phyloP scores from a whole-genome alignment of 495 filamentous ascomycete genomes.

The Thermothielavioides terrestris region DNA sequence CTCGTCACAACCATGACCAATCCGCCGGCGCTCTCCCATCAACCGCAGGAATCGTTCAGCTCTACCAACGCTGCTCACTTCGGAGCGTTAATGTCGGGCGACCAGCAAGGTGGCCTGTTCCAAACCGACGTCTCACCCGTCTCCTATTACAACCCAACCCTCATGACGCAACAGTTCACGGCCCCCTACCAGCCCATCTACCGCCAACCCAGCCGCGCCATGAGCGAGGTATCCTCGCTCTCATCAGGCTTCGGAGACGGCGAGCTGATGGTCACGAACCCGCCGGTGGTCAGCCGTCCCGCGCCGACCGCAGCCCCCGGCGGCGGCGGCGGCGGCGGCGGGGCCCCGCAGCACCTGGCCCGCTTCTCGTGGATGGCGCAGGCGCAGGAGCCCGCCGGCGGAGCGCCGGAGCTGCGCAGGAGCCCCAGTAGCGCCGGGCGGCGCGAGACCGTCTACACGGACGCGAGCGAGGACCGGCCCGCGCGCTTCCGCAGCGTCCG shows the following conservation, averaged over 20 bases:
- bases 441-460: constrained; percentile 40
- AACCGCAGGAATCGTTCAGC: constrained; percentile 23
- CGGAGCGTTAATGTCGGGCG: constrained; percentile 13
- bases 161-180: constrained; percentile 28
- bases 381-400: background rate
- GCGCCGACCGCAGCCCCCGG: constrained; percentile 10
- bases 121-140: constrained; percentile 17
- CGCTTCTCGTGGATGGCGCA: constrained; percentile 36
- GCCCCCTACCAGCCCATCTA: constrained; percentile 27
- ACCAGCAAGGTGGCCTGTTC: constrained; percentile 22
- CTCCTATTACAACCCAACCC: constrained; percentile 31
- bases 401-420: background rate
- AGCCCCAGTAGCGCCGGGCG: constrained; percentile 4
- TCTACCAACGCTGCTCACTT: constrained; percentile 27
- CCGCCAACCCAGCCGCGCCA: constrained; percentile 24
- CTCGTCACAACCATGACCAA: constrained; percentile 6
- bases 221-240: constrained; percentile 40
- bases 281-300: constrained; percentile 3
- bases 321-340: background rate
- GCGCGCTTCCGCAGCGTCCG: constrained; percentile 49
- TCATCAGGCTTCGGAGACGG: constrained; percentile 49
- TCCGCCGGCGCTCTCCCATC: constrained; percentile 5
- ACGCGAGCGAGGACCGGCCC: constrained; percentile 39
- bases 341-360: constrained; percentile 9
- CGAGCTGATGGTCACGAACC: constrained; percentile 32